These are phyloP conservation scores for Podospora fimiseda DNA, from an alignment of 495 filamentous ascomycete species.

Conservation along the genomic window DNA sequence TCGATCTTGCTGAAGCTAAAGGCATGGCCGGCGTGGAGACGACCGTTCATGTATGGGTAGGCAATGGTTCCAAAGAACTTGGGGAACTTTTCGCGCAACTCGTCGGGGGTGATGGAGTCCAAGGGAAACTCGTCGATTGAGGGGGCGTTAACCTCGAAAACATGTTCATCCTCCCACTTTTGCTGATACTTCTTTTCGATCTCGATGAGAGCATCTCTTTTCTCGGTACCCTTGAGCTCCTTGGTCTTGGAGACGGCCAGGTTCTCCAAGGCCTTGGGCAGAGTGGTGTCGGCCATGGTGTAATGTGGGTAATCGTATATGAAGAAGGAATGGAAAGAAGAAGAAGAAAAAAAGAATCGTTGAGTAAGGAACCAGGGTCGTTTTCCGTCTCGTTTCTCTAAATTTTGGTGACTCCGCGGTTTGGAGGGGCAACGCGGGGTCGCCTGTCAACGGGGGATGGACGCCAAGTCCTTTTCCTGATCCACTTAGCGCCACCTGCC, in stretches of 20 bases:
- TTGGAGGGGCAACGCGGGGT: constrained; percentile 22
- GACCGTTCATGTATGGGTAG: constrained; percentile 94
- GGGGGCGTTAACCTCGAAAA: constrained; percentile 85
- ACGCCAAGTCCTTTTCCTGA: neutral
- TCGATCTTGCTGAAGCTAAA: constrained; percentile 89
- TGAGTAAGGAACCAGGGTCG: neutral
- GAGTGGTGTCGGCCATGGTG: constrained; percentile 31
- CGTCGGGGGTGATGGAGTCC: constrained; percentile 58
- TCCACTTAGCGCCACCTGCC: neutral
- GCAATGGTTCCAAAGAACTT: constrained; percentile 94
- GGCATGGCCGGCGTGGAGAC: constrained; percentile 82
- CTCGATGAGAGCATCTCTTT: constrained; percentile 78
- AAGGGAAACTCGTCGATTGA: constrained; percentile 66
- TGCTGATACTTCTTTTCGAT: constrained; percentile 90
- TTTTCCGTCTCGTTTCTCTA: no score
- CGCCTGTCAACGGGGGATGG: neutral
- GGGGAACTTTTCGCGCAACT: constrained; percentile 69
- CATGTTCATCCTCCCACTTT: constrained; percentile 67
- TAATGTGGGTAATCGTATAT: neutral
- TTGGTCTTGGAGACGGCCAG: constrained; percentile 42
- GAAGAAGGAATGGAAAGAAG: no score
- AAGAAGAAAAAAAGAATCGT: neutral
- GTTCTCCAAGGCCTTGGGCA: constrained; percentile 31
- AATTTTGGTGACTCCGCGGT: constrained; percentile 20
- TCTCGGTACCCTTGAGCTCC: constrained; percentile 66